A percentile compares a stretch with the other conserved stretches of the same genome.
phyloP scores from a whole-genome alignment of 768 basidiomycete species.

The Boletellus ananiceps region DNA sequence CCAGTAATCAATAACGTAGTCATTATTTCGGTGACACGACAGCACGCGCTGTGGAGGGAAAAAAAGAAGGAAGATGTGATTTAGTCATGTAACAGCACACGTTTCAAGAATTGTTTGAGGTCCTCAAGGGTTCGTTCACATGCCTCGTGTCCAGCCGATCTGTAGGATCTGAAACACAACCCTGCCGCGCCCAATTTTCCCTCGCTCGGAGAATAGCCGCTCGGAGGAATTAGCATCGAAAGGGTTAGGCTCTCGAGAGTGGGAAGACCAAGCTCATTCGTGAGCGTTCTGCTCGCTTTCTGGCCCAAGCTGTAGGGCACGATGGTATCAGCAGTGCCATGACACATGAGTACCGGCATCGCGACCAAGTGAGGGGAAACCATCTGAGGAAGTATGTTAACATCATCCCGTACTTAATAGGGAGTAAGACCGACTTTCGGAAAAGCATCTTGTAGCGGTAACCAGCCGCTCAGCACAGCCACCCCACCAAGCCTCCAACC shows the following conservation, averaged over 20 bases:
- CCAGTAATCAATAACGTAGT: not conserved
- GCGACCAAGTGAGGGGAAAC: constrained; percentile 51
- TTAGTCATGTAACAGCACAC: constrained; percentile 40
- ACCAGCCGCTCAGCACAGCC: constrained; percentile 72
- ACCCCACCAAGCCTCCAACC: constrained; percentile 69
- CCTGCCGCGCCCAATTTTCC: constrained; percentile 37
- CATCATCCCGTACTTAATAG: not conserved
- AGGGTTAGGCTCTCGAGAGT: constrained; percentile 33
- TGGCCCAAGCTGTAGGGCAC: constrained; percentile 55
- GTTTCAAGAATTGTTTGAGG: constrained; percentile 65
- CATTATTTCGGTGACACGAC: not conserved
- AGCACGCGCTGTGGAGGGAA: not conserved
- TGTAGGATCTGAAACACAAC: constrained; percentile 63
- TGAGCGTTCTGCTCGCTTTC: constrained; percentile 54
- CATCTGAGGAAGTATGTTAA: constrained; percentile 43
- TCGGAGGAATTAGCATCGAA: constrained; percentile 25
- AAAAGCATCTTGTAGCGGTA: constrained; percentile 63
- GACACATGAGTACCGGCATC: constrained; percentile 83
- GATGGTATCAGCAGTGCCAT: constrained; percentile 72
- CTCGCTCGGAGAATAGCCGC: constrained; percentile 17
- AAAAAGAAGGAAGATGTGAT: not conserved
- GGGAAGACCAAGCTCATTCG: constrained; percentile 47
- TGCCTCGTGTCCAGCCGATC: constrained; percentile 63
- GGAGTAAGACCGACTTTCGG: constrained; percentile 47
- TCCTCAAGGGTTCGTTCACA: constrained; percentile 63